Base-by-base conservation (phyloP, 2,329 filamentous ascomycete species). In the Scedosporium boydii region DNA sequence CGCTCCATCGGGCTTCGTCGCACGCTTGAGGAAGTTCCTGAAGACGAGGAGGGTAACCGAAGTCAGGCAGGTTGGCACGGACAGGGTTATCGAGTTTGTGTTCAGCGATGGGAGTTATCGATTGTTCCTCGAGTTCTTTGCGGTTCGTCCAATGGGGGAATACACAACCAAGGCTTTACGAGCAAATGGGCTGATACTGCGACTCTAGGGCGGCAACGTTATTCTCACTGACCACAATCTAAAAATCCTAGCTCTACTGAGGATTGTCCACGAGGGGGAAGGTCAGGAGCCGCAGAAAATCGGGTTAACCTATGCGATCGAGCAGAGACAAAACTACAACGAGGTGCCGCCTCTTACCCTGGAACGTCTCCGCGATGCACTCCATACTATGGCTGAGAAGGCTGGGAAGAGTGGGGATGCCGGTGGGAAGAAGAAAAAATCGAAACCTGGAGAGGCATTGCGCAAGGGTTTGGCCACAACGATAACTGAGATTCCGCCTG, bases 41-140 rank as follows among this genome's bases (percentile, higher is more conserved):
- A 95, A 93, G 74, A 96, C 93, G 9, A 82, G 93, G 65, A 81
- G 93, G 63, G 84, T 96, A 63, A 96, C 93, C 0, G 81, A 84
- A 0, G 85, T 99, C 9, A 78, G 81, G 1, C 95, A 99, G 75
- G 84, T 99, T 59, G 95, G 95, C 58, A 97, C 93, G 2, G 95
- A 99, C 73, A 85, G 95, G 61, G 89, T 99, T 65, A 87, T 99
- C 61, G 91, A 98, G 72, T 86, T 99, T 61, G 84, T 89, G 69
- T 97, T 99, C 72, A 96, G 90, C 68, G 92, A 98, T 78, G 95
- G 95, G 10, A 82, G 87, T 68, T 97, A 96, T 72, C 83, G 88
- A 51, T 75, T 99, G 23, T 97, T 91, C 72, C 78, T 99, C 29
- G 95, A 99, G 76, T 99, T 99, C 77, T 99, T 96, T 72, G 93